Evolutionary conservation across 495 filamentous ascomycete genomes (phyloP).

Genomic region (Lepraria neglecta): DNA sequence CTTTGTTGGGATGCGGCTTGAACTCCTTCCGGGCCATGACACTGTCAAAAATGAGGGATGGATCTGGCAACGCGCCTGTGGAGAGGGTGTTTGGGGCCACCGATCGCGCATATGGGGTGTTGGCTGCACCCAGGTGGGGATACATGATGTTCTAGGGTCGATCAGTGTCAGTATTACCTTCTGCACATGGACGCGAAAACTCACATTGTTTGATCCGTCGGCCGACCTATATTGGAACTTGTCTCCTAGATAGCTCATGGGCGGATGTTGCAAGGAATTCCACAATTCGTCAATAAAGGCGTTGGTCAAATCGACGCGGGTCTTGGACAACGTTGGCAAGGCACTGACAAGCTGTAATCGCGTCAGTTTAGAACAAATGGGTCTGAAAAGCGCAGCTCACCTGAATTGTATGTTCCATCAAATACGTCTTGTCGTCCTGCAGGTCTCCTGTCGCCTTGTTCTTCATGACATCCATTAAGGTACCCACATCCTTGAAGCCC

Average conservation of each 20-base stretch:
- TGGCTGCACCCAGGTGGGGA: slow-evolving; percentile 50
- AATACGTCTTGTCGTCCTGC: slow-evolving; percentile 62
- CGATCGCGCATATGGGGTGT: slow-evolving; percentile 50
- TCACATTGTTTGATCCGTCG: slow-evolving; percentile 60
- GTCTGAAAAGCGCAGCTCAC: neutral
- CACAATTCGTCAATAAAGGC: slow-evolving; percentile 65
- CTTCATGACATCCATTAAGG: slow-evolving; percentile 48
- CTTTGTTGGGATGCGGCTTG: slow-evolving; percentile 50
- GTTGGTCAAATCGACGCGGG: slow-evolving; percentile 59
- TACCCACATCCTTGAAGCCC: slow-evolving; percentile 51
- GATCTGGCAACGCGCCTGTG: slow-evolving; percentile 47
- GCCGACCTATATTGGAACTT: slow-evolving; percentile 61
- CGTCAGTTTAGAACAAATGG: neutral
- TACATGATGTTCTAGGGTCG: slow-evolving; percentile 42
- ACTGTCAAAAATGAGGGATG: slow-evolving; percentile 49
- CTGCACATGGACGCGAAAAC: neutral
- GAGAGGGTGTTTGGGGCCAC: slow-evolving; percentile 47
- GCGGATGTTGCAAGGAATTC: slow-evolving; percentile 51
- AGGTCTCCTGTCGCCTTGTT: slow-evolving; percentile 51
- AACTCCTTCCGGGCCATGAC: slow-evolving; percentile 48
- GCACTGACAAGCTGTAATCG: slow-evolving; percentile 52
- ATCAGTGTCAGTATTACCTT: slow-evolving; percentile 13
- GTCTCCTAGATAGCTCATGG: slow-evolving; percentile 56
- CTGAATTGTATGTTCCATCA: slow-evolving; percentile 52
- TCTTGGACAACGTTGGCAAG: slow-evolving; percentile 56